These are phyloP conservation scores for Atractiella rhizophila DNA, from an alignment of 768 basidiomycete genomes.

Conservation along the genomic window DNA sequence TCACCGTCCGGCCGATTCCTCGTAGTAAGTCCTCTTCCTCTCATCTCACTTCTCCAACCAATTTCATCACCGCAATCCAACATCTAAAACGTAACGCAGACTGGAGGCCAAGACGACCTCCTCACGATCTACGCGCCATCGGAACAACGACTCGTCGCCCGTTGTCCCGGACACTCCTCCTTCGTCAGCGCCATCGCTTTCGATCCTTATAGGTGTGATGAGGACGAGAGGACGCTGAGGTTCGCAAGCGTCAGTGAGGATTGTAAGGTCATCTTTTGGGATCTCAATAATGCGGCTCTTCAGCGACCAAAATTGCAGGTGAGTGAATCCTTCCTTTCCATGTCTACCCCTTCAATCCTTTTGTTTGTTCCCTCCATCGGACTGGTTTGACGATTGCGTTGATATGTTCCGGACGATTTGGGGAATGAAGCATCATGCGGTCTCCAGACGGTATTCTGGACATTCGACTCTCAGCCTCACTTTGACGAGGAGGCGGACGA, in stretches of 20 bases:
- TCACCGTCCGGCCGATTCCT: constrained; percentile 88
- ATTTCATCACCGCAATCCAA: not conserved
- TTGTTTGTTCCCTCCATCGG: constrained; percentile 79
- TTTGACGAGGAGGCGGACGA: constrained; percentile 26
- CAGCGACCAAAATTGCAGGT: constrained; percentile 10
- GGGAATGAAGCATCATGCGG: constrained; percentile 29
- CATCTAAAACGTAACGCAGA: constrained; percentile 29
- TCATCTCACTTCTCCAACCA: not conserved
- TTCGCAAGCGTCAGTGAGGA: constrained; percentile 95
- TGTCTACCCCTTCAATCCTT: constrained; percentile 21
- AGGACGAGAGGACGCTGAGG: constrained; percentile 46
- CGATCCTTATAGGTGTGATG: constrained; percentile 66
- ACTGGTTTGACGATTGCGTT: constrained; percentile 39
- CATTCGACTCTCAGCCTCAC: constrained; percentile 37
- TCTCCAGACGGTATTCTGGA: constrained; percentile 53
- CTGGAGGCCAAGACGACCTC: constrained; percentile 90
- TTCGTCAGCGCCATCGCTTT: constrained; percentile 76
- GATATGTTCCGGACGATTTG: constrained; percentile 7
- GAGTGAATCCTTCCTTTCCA: not conserved
- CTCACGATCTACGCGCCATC: constrained; percentile 80
- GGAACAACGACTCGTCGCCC: constrained; percentile 78
- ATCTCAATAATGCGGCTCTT: constrained; percentile 17
- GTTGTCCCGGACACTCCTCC: constrained; percentile 89
- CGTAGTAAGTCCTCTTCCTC: constrained; percentile 28
- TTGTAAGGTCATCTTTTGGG: constrained; percentile 68